phyloP scores from a whole-genome alignment of 495 filamentous ascomycete species.

The Aspergillus haitiensis region DNA sequence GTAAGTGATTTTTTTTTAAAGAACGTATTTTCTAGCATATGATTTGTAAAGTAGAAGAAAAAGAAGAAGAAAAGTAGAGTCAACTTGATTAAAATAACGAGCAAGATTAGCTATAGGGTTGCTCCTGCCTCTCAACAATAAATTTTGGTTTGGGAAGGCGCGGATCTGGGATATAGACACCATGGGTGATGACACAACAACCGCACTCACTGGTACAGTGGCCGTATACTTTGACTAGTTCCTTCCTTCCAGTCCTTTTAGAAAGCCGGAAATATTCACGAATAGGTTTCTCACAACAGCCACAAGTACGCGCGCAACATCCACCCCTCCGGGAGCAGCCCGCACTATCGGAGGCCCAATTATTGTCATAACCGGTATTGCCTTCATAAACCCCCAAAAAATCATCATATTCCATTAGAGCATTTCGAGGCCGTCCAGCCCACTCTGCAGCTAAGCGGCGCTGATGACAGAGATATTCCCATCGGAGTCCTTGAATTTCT shows the following conservation, averaged over 20 bases:
- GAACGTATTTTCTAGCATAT: too few species aligned
- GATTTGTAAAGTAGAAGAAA: too few species aligned
- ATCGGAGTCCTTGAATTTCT: too few species aligned
- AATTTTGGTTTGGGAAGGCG: background rate
- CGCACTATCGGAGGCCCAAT: background rate
- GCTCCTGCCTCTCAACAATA: constrained; percentile 6
- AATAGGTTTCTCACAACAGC: constrained; percentile 3
- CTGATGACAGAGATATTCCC: too few species aligned
- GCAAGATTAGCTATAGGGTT: background rate
- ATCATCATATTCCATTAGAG: too few species aligned
- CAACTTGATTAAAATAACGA: too few species aligned
- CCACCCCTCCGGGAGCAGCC: background rate
- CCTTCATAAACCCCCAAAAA: background rate
- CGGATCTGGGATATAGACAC: background rate
- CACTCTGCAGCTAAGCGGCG: too few species aligned
- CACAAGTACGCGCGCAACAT: constrained; percentile 4
- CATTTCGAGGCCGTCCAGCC: too few species aligned
- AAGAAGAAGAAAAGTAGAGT: too few species aligned
- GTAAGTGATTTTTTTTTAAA: too few species aligned
- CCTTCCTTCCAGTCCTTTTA: background rate
- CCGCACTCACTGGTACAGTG: constrained; percentile 7
- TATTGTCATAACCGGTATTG: background rate
- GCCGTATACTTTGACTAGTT: background rate
- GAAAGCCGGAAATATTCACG: background rate
- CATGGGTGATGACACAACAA: constrained; percentile 9